Evolutionary conservation across 768 basidiomycete genomes (phyloP).

Genomic region (Serpula lacrymans): DNA sequence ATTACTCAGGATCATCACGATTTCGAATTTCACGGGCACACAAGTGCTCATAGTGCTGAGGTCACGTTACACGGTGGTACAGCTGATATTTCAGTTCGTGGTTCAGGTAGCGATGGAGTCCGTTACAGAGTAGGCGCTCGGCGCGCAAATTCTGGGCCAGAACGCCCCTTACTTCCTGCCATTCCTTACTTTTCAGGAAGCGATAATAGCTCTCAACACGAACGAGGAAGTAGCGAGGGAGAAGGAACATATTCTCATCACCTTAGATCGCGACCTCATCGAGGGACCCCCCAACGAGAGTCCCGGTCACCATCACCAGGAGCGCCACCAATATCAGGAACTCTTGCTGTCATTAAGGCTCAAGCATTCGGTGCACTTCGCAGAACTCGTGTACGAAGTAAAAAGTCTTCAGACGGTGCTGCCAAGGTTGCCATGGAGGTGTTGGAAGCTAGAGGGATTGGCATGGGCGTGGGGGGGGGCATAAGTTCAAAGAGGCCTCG

Average conservation of each 20-base stretch:
- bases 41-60: slow-evolving; percentile 50
- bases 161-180: slow-evolving; percentile 45
- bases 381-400: slow-evolving; percentile 70
- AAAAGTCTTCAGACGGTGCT: slow-evolving; percentile 67
- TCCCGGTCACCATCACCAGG: slow-evolving; percentile 46
- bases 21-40: slow-evolving; percentile 63
- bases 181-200: slow-evolving; percentile 47
- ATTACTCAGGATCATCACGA: slow-evolving; percentile 56
- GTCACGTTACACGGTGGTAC: slow-evolving; percentile 73
- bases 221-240: slow-evolving; percentile 54
- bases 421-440: slow-evolving; percentile 77
- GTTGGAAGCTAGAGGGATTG: slow-evolving; percentile 76
- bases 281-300: slow-evolving; percentile 42
- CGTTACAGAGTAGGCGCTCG: slow-evolving; percentile 57
- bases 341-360: slow-evolving; percentile 87
- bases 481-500: slow-evolving; percentile 45
- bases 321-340: slow-evolving; percentile 60
- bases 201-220: slow-evolving; percentile 50
- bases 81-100: slow-evolving; percentile 61
- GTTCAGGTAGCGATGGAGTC: slow-evolving; percentile 49
- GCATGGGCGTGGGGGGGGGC: slow-evolving; percentile 39
- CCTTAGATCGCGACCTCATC: slow-evolving; percentile 46
- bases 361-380: slow-evolving; percentile 85
- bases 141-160: slow-evolving; percentile 45
- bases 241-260: slow-evolving; percentile 41